These are phyloP conservation scores for Mucor mucedo DNA, from an alignment of 371 early-diverging fungal species.

Conservation along the genomic window DNA sequence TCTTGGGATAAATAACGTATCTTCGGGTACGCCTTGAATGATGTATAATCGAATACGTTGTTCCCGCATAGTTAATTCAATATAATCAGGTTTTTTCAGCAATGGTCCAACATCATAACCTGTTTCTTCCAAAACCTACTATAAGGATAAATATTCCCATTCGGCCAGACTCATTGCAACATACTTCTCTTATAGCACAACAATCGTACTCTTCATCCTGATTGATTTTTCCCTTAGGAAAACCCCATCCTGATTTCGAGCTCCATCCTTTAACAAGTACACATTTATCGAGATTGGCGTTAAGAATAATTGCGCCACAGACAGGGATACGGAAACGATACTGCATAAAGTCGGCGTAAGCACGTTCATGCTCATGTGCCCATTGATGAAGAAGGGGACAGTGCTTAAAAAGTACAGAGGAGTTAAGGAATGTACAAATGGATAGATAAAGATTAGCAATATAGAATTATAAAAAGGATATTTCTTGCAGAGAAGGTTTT, in stretches of 20 bases:
- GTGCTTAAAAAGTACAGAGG: constrained; percentile 73
- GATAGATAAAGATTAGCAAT: background rate
- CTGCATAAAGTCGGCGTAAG: constrained; percentile 90
- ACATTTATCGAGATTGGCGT: constrained; percentile 82
- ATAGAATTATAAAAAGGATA: constrained; percentile 50
- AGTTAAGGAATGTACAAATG: constrained; percentile 6
- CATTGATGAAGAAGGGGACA: constrained; percentile 89
- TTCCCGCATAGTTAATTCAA: constrained; percentile 84
- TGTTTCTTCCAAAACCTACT: constrained; percentile 92
- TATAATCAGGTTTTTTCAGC: constrained; percentile 75
- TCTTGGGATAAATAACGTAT: constrained; percentile 83
- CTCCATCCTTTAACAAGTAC: constrained; percentile 93
- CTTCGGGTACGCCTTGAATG: constrained; percentile 88
- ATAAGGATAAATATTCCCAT: background rate
- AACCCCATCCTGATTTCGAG: constrained; percentile 90
- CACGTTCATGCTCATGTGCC: constrained; percentile 85
- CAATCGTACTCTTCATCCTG: constrained; percentile 89
- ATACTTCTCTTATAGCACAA: constrained; percentile 94
- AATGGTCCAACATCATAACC: constrained; percentile 90
- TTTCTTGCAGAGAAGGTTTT: constrained; percentile 83
- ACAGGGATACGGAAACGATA: constrained; percentile 98
- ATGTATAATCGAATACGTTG: constrained; percentile 93
- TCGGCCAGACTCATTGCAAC: background rate
- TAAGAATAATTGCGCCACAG: constrained; percentile 98
- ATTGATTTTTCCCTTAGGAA: constrained; percentile 99